Evolutionary conservation across 257 asterid species (phyloP), one percentile per base, ranked within the genome.

Genomic region (Dorcoceras hygrometricum): DNA sequence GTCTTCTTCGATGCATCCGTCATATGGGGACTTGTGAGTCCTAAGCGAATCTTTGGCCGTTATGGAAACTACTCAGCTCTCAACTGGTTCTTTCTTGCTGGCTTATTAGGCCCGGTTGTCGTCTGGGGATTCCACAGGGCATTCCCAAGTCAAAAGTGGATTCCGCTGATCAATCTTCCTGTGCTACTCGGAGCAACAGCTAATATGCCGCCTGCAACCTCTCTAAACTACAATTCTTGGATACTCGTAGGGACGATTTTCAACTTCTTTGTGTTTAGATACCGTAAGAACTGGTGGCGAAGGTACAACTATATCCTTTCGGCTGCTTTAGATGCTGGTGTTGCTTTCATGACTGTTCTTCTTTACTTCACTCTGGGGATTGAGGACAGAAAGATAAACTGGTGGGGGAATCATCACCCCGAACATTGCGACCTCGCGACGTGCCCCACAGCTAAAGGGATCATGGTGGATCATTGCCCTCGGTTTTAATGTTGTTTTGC

Each of bases 21-120:
- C 14, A 81, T 88, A 4, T 90, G 97, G 97, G 97, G 97, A 3
- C 67, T 90, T 24, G 76, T 85, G 0, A 92, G 97, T 36, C 97
- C 97, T 0, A 57, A n/a, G 32, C 67, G 91, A 20, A 82, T 88
- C 24, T 88, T 90, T 14, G 94, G 95, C 3, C 4, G 71, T 1
- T 77, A 43, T 0, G 95, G 88, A 23, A 80, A 81, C 24, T 90
- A 90, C 69, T 6, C 39, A 11, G 80, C 89, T 22, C 79, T 90
- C 18, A 90, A 83, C 71, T 88, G 95, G 97, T 75, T 70, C 59
- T 88, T 90, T 59, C 36, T 88, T 0, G 82, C 75, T 0, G 96
- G 97, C 0, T 83, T 82, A 0, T 0, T 88, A 22, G 85, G 80
- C 4, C 97, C 95, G 0, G 0, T 79, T 4, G 4, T 71, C 1